A percentile compares a stretch with the other conserved stretches of the same genome.
phyloP scores from a whole-genome alignment of 805 yeast genomes.

The Citeromyces matritensis region DNA sequence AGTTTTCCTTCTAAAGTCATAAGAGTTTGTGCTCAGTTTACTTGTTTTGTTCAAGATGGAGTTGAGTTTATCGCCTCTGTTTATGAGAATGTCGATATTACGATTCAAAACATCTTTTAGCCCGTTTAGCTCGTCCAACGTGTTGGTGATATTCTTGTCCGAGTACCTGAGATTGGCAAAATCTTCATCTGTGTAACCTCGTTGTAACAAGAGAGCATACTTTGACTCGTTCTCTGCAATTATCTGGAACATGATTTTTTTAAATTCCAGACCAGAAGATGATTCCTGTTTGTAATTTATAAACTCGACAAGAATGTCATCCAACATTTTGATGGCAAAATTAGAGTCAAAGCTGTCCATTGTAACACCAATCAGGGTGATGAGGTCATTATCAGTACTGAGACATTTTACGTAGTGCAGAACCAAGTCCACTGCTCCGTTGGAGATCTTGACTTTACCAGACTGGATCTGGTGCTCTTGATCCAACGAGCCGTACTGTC shows the following conservation, averaged over 20 bases:
- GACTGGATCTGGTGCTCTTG: conserved; percentile 14
- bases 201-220: conserved; percentile 8
- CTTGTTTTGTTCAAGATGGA: conserved; percentile 69
- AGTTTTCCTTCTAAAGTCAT: conserved; percentile 57
- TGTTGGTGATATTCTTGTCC: neutral
- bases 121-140: conserved; percentile 39
- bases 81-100: conserved; percentile 55
- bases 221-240: conserved; percentile 37
- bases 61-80: conserved; percentile 66
- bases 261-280: conserved; percentile 22
- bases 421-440: conserved; percentile 7
- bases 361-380: conserved; percentile 34
- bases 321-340: conserved; percentile 28
- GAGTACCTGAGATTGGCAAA: neutral
- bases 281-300: conserved; percentile 17
- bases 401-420: conserved; percentile 34
- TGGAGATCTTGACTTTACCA: conserved; percentile 8
- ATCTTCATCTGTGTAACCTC: conserved; percentile 10
- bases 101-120: conserved; percentile 58
- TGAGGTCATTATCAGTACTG: conserved; percentile 26
- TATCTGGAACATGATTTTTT: conserved; percentile 38
- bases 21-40: conserved; percentile 48
- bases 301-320: conserved; percentile 34
- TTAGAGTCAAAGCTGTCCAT: conserved; percentile 26
- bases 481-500: conserved; percentile 14